Percentiles rank a stretch among this genome's conserved stretches.
Conservation (phyloP, 208 protist species). For the Zelonia costaricensis region DNA sequence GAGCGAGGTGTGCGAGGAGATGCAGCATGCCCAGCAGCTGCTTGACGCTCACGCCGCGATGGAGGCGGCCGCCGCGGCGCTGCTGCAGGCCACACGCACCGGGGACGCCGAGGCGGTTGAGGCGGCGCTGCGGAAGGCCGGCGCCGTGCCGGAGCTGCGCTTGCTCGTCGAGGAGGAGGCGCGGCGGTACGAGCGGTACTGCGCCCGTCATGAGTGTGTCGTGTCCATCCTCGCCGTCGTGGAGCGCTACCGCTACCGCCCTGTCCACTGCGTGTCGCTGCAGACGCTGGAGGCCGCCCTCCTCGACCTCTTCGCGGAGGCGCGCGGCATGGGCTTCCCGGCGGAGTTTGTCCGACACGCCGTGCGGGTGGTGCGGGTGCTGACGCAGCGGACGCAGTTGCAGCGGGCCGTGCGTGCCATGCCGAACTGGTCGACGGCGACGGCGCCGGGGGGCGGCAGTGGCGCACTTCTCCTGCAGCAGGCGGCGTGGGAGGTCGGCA, state of each 20-base stretch:
- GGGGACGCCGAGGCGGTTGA: constrained; percentile 20
- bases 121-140: constrained; percentile 16
- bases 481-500: constrained; percentile 20
- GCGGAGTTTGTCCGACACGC: constrained; percentile 1
- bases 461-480: constrained; percentile 20
- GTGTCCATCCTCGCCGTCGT: constrained; percentile 3
- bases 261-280: not conserved
- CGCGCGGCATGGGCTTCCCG: constrained; percentile 5
- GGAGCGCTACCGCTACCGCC: constrained; percentile 7
- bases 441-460: constrained; percentile 1
- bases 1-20: constrained; percentile 28
- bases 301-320: constrained; percentile 9
- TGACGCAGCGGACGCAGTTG: constrained; percentile 27
- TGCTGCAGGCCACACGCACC: constrained; percentile 17
- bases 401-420: constrained; percentile 13
- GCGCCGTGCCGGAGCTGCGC: constrained; percentile 8
- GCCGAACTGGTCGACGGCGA: constrained; percentile 1
- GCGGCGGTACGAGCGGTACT: constrained; percentile 9
- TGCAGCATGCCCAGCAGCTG: constrained; percentile 42
- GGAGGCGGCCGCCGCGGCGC: constrained; percentile 18
- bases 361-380: constrained; percentile 13
- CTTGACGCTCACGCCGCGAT: constrained; percentile 38
- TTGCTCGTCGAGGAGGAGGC: constrained; percentile 20
- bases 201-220: constrained; percentile 16
- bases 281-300: constrained; percentile 11